Evolutionary conservation across 306 rosid genomes (phyloP).

Genomic region (Morella rubra): DNA sequence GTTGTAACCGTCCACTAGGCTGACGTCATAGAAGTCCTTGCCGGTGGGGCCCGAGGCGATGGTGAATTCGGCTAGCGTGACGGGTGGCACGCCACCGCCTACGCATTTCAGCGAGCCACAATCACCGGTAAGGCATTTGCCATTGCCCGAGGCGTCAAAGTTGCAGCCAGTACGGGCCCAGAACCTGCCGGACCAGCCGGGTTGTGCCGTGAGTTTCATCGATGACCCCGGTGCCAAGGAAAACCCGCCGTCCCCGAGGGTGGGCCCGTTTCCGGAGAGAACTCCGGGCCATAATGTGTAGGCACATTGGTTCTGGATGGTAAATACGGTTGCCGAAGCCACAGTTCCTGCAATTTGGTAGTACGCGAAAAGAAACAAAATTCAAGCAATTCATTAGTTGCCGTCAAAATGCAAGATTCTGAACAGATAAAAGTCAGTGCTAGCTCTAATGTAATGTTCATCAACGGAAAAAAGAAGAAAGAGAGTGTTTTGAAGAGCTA

Average conservation of each 20-base stretch:
- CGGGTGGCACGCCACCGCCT: constrained; percentile 64
- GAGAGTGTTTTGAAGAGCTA: neutral
- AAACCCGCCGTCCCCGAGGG: constrained; percentile 70
- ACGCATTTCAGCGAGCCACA: constrained; percentile 61
- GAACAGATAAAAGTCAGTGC: too few species aligned
- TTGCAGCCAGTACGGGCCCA: constrained; percentile 82
- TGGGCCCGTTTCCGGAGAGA: constrained; percentile 65
- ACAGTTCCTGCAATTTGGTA: constrained; percentile 36
- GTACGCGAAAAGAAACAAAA: neutral
- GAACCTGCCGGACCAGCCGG: constrained; percentile 87
- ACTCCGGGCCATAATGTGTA: constrained; percentile 81
- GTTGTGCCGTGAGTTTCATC: constrained; percentile 44
- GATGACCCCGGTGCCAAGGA: constrained; percentile 42
- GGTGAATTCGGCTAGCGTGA: constrained; percentile 70
- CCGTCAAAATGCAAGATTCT: too few species aligned
- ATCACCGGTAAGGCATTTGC: constrained; percentile 62
- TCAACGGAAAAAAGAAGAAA: too few species aligned
- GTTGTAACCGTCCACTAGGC: constrained; percentile 90
- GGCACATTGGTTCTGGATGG: constrained; percentile 59
- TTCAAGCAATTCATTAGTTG: neutral
- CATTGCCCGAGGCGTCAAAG: constrained; percentile 57
- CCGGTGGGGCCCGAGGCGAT: constrained; percentile 24
- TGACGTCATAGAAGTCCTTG: constrained; percentile 84
- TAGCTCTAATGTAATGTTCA: too few species aligned
- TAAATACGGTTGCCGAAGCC: constrained; percentile 47